Evolutionary conservation across 2,329 filamentous ascomycete genomes (phyloP).

Genomic region (Basipetospora chlamydospora): DNA sequence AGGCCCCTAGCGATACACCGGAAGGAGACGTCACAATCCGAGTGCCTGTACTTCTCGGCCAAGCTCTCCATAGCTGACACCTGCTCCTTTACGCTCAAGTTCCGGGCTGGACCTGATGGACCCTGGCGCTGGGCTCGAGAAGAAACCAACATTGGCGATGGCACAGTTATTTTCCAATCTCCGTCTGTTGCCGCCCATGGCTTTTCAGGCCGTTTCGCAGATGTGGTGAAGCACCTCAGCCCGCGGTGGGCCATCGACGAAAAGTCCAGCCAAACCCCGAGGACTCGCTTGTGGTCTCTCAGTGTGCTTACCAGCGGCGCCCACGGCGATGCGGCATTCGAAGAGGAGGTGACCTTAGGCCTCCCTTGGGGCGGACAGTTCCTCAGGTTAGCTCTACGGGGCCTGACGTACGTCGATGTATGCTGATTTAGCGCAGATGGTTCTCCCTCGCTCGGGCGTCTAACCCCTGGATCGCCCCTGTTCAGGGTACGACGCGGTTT

Average conservation of each 20-base stretch:
- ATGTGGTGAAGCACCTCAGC: constrained; percentile 45
- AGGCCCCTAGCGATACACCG: too few relatives aligned
- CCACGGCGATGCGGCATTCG: constrained; percentile 40
- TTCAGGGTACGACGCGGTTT: constrained; percentile 59
- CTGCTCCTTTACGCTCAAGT: constrained; percentile 53
- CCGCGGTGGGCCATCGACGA: constrained; percentile 37
- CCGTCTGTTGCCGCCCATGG: constrained; percentile 12
- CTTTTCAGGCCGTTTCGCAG: constrained; percentile 26
- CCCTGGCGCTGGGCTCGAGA: constrained; percentile 61
- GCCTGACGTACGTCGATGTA: background rate
- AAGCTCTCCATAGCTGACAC: background rate
- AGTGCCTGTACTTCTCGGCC: background rate
- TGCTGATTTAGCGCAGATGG: constrained; percentile 37
- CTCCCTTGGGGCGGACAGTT: constrained; percentile 39
- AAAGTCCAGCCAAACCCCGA: constrained; percentile 49
- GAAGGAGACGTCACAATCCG: background rate
- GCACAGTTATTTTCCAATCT: constrained; percentile 38
- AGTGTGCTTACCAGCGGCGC: constrained; percentile 41
- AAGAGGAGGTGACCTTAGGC: constrained; percentile 44
- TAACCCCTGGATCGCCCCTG: constrained; percentile 76
- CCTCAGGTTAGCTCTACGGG: constrained; percentile 27
- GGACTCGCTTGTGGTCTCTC: constrained; percentile 58
- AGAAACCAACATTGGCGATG: constrained; percentile 47
- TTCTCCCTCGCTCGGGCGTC: constrained; percentile 69
- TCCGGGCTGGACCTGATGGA: constrained; percentile 34